Conservation (phyloP, 2,329 filamentous ascomycete genomes). For the Neodidymelliopsis sp. region DNA sequence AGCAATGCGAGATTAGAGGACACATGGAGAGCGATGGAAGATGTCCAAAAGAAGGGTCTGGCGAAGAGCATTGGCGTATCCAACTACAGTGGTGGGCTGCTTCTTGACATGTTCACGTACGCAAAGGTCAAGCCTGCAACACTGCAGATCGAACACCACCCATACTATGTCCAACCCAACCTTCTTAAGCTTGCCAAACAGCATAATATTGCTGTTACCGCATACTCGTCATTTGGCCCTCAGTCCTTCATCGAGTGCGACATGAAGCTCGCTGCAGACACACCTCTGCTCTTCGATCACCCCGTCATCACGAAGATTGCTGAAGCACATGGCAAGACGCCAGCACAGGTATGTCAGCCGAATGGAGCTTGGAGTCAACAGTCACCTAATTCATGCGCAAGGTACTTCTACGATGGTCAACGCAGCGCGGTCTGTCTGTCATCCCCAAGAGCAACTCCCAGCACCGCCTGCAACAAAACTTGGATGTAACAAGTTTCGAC, state of each 20-base stretch:
- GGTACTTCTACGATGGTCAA: constrained; percentile 22
- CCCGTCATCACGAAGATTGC: constrained; percentile 73
- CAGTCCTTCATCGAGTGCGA: constrained; percentile 40
- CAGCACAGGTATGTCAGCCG: constrained; percentile 67
- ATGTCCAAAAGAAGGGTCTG: constrained; percentile 55
- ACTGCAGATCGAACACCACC: constrained; percentile 50
- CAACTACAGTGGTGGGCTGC: constrained; percentile 47
- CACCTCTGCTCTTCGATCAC: constrained; percentile 45
- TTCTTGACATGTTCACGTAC: constrained; percentile 66
- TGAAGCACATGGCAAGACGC: constrained; percentile 68
- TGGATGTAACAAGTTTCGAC: constrained; percentile 42
- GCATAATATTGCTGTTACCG: constrained; percentile 45
- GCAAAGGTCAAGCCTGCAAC: constrained; percentile 46
- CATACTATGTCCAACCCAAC: constrained; percentile 47
- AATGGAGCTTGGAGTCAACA: neutral
- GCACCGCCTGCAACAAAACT: constrained; percentile 32
- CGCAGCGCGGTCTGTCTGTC: constrained; percentile 57
- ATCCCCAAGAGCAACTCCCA: constrained; percentile 47
- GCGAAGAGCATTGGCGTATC: constrained; percentile 48
- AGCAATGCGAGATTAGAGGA: constrained; percentile 40
- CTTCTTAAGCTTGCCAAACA: constrained; percentile 45
- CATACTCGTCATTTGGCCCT: constrained; percentile 57
- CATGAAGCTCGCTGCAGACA: constrained; percentile 25
- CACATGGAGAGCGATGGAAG: constrained; percentile 54
- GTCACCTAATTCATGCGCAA: neutral